These are phyloP conservation scores for Melanomma pulvis-pyrius DNA, from an alignment of 495 filamentous ascomycete genomes.

Conservation along the genomic window DNA sequence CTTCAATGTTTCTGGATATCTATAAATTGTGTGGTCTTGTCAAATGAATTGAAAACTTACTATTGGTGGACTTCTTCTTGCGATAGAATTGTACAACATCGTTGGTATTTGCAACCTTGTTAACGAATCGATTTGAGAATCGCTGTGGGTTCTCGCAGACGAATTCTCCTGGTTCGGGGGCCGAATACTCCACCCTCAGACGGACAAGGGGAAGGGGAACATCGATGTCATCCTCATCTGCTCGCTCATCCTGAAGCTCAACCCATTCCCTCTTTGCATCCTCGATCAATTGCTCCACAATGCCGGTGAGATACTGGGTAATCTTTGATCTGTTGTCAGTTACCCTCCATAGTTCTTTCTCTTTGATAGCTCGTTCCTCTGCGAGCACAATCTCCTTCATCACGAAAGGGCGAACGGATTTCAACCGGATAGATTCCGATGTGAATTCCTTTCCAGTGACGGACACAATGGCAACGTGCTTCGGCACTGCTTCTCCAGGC, in stretches of 20 bases:
- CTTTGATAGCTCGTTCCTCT: conserved; percentile 70
- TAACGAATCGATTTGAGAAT: conserved; percentile 91
- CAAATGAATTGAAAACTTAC: conserved; percentile 13
- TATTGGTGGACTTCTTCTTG: conserved; percentile 65
- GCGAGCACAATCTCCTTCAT: conserved; percentile 80
- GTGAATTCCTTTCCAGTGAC: conserved; percentile 81
- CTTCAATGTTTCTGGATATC: conserved; percentile 34
- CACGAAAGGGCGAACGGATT: conserved; percentile 87
- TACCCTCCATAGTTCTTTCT: conserved; percentile 69
- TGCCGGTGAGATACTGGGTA: conserved; percentile 70
- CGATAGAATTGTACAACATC: conserved; percentile 93
- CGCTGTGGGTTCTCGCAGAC: conserved; percentile 95
- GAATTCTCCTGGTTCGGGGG: conserved; percentile 82
- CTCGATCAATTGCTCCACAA: conserved; percentile 84
- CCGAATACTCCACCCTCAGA: conserved; percentile 86
- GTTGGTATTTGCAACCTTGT: conserved; percentile 87
- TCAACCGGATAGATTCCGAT: conserved; percentile 79
- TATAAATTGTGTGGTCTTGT: not conserved
- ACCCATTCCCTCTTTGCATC: conserved; percentile 82
- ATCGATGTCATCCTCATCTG: conserved; percentile 57
- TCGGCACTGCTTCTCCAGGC: conserved; percentile 86
- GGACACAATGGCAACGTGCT: conserved; percentile 84
- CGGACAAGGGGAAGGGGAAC: conserved; percentile 80
- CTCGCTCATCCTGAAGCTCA: conserved; percentile 62
- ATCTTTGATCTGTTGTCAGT: conserved; percentile 81